These are phyloP conservation scores for Abrus pulchellus DNA, from an alignment of 306 rosid species.

Conservation along the genomic window DNA sequence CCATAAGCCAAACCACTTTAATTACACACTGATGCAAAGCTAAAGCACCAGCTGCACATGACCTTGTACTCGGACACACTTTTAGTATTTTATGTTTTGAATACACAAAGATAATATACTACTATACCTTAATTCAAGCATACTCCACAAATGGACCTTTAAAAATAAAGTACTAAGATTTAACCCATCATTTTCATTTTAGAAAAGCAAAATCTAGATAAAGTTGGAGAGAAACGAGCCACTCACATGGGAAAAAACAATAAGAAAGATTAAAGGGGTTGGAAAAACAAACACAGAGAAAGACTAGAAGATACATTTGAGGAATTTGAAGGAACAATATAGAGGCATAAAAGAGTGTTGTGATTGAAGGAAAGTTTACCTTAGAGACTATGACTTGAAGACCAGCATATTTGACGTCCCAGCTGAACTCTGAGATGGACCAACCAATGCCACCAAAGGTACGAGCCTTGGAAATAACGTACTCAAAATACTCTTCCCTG, in stretches of 20 bases:
- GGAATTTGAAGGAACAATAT: neutral
- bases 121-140: slow-evolving; percentile 57
- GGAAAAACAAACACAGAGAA: neutral
- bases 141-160: slow-evolving; percentile 41
- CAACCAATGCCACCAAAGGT: slow-evolving; percentile 91
- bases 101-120: slow-evolving; percentile 46
- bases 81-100: slow-evolving; percentile 16
- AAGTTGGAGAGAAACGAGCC: slow-evolving; percentile 37
- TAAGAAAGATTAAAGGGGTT: neutral
- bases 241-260: neutral
- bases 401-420: slow-evolving; percentile 98
- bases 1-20: slow-evolving; percentile 50
- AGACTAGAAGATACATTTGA: neutral
- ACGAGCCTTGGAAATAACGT: slow-evolving; percentile 68
- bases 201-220: slow-evolving; percentile 52
- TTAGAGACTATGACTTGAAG: slow-evolving; percentile 81
- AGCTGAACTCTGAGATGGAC: slow-evolving; percentile 97
- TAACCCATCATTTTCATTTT: slow-evolving; percentile 44
- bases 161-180: slow-evolving; percentile 24
- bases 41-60: slow-evolving; percentile 63
- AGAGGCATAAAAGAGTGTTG: neutral
- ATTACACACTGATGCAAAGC: slow-evolving; percentile 45
- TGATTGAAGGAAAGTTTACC: slow-evolving; percentile 57
- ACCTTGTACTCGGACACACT: slow-evolving; percentile 49
- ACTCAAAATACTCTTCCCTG: slow-evolving; percentile 68